A percentile compares a stretch with the other conserved stretches of the same genome.
These are phyloP conservation scores for Agaricus subrufescens DNA, from an alignment of 768 basidiomycete genomes.

Conservation along the genomic window DNA sequence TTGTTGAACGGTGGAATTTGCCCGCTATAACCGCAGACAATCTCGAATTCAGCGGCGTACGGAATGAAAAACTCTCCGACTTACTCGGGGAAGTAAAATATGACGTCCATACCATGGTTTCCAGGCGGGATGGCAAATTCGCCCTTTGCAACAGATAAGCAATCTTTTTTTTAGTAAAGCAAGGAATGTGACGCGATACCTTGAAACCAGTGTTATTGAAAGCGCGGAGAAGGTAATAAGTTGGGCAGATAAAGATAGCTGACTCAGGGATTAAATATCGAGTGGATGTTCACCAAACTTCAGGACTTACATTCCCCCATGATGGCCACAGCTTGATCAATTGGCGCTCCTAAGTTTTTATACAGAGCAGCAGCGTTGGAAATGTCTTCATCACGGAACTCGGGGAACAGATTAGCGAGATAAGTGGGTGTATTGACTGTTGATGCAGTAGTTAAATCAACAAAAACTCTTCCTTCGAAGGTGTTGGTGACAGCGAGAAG, in stretches of 20 bases:
- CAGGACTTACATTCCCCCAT: conserved; percentile 10
- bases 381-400: conserved; percentile 22
- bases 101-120: conserved; percentile 29
- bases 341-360: not conserved
- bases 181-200: conserved; percentile 14
- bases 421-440: conserved; percentile 26
- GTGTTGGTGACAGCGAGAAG: conserved; percentile 35
- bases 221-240: conserved; percentile 31
- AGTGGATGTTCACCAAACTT: too few relatives aligned
- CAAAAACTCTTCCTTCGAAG: conserved; percentile 33
- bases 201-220: conserved; percentile 27
- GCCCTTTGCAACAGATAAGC: conserved; percentile 20
- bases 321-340: conserved; percentile 8
- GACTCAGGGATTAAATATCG: not conserved
- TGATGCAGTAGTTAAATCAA: conserved; percentile 20
- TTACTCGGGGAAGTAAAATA: conserved; percentile 40
- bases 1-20: conserved; percentile 27
- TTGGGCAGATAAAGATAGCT: conserved; percentile 45
- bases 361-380: conserved; percentile 2
- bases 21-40: not conserved
- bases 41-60: not conserved
- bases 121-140: conserved; percentile 40
- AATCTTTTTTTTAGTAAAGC: too few relatives aligned
- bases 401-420: conserved; percentile 34
- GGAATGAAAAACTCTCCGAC: conserved; percentile 10